These are phyloP conservation scores for Agaricus blazei DNA, from an alignment of 768 basidiomycete genomes.

Conservation along the genomic window DNA sequence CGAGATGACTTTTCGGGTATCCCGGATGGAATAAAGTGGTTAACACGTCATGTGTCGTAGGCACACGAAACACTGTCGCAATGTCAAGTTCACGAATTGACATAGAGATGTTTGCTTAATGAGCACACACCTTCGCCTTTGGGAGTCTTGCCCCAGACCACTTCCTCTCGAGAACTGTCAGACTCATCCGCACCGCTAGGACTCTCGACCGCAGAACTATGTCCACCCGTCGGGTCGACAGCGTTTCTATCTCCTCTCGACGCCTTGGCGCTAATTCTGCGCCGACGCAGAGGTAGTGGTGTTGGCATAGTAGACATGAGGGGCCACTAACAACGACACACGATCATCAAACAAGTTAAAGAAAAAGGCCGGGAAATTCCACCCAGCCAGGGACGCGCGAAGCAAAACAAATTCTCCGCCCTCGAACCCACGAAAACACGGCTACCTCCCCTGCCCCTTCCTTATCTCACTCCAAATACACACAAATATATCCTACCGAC, in stretches of 20 bases:
- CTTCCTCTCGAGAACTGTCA: constrained; percentile 31
- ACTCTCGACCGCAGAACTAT: constrained; percentile 10
- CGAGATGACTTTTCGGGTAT: constrained; percentile 84
- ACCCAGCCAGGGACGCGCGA: background rate
- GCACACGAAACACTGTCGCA: constrained; percentile 79
- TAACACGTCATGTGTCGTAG: constrained; percentile 87
- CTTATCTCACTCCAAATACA: too few relatives aligned
- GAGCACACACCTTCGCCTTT: constrained; percentile 59
- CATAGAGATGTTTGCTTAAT: background rate
- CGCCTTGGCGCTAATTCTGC: constrained; percentile 15
- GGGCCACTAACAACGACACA: background rate
- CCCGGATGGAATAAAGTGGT: constrained; percentile 80
- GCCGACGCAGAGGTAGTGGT: constrained; percentile 30
- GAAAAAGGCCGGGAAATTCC: background rate
- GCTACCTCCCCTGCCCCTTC: too few relatives aligned
- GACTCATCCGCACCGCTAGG: constrained; percentile 13
- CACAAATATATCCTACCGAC: too few relatives aligned
- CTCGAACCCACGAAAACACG: too few relatives aligned
- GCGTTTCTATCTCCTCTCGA: background rate
- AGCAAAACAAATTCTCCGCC: too few relatives aligned
- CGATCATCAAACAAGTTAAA: background rate
- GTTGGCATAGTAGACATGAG: constrained; percentile 4
- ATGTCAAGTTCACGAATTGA: too few relatives aligned
- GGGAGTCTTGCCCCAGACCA: constrained; percentile 89
- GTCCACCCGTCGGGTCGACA: background rate